Evolutionary conservation across 2,329 filamentous ascomycete genomes (phyloP).

Genomic region (Capronia americana): DNA sequence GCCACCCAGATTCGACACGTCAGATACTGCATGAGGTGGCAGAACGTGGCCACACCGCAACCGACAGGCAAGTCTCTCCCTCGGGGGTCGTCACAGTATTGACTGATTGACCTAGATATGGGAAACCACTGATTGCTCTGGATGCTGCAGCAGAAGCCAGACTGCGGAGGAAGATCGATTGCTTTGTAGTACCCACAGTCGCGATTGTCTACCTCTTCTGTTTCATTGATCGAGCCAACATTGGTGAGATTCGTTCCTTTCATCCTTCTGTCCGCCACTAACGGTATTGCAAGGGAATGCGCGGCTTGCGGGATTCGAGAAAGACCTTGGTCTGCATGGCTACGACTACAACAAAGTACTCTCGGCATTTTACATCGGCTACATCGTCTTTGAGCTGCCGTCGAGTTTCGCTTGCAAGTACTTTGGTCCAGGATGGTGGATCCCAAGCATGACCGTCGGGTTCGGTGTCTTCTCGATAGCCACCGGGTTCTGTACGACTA

Average conservation of each 20-base stretch:
- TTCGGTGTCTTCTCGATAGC: constrained; percentile 70
- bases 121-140: constrained; percentile 58
- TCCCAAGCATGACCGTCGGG: constrained; percentile 65
- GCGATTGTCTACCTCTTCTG: constrained; percentile 72
- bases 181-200: constrained; percentile 69
- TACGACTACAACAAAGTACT: constrained; percentile 74
- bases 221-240: constrained; percentile 69
- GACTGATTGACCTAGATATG: constrained; percentile 49
- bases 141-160: constrained; percentile 63
- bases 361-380: constrained; percentile 73
- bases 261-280: not conserved
- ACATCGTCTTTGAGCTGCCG: constrained; percentile 75
- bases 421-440: constrained; percentile 74
- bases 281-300: constrained; percentile 64
- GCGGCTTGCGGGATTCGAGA: constrained; percentile 67
- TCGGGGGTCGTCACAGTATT: not conserved
- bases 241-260: constrained; percentile 36
- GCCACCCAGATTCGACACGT: not conserved
- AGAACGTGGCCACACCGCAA: constrained; percentile 52
- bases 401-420: constrained; percentile 72
- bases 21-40: constrained; percentile 11
- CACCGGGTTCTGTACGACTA: constrained; percentile 68
- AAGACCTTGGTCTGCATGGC: constrained; percentile 63
- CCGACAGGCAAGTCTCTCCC: constrained; percentile 51
- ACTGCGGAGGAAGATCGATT: constrained; percentile 68